A percentile compares a stretch with the other conserved stretches of the same genome.
Conservation (phyloP, 148 eudicot species). For the Heliosperma pusillum region DNA sequence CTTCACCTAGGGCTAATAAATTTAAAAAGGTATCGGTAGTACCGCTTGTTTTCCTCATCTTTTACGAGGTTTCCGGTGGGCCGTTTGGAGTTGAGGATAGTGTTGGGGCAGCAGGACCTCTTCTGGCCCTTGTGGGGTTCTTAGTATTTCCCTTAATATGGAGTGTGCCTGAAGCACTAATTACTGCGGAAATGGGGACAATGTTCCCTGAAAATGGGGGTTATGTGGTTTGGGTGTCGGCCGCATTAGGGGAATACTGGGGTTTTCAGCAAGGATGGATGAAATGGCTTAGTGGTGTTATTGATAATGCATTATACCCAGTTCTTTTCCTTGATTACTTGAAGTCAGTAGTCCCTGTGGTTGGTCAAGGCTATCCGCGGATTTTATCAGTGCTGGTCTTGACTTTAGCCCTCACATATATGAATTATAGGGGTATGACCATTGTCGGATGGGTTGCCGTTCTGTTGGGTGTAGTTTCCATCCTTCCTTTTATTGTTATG, state of each 20-base stretch:
- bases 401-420: slow-evolving; percentile 44
- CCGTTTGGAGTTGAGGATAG: slow-evolving; percentile 52
- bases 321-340: slow-evolving; percentile 60
- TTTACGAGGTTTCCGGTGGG: slow-evolving; percentile 51
- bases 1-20: slow-evolving; percentile 36
- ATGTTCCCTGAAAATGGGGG: slow-evolving; percentile 57
- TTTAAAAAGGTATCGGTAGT: slow-evolving; percentile 36
- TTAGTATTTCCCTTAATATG: slow-evolving; percentile 47
- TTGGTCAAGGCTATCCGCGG: slow-evolving; percentile 48
- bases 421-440: slow-evolving; percentile 63
- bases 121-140: slow-evolving; percentile 45
- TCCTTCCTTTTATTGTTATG: slow-evolving; percentile 61
- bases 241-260: slow-evolving; percentile 50
- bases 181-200: slow-evolving; percentile 52
- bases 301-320: slow-evolving; percentile 70
- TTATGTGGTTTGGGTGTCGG: slow-evolving; percentile 49
- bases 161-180: slow-evolving; percentile 52
- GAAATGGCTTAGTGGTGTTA: slow-evolving; percentile 62
- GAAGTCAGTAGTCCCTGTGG: slow-evolving; percentile 49
- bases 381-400: slow-evolving; percentile 35
- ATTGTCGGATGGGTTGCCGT: slow-evolving; percentile 66
- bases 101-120: slow-evolving; percentile 54
- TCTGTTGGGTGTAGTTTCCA: slow-evolving; percentile 53
- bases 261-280: slow-evolving; percentile 58
- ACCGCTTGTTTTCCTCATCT: slow-evolving; percentile 50